Conservation (phyloP, 2,329 filamentous ascomycete species). For the Apiospora saccharicola region DNA sequence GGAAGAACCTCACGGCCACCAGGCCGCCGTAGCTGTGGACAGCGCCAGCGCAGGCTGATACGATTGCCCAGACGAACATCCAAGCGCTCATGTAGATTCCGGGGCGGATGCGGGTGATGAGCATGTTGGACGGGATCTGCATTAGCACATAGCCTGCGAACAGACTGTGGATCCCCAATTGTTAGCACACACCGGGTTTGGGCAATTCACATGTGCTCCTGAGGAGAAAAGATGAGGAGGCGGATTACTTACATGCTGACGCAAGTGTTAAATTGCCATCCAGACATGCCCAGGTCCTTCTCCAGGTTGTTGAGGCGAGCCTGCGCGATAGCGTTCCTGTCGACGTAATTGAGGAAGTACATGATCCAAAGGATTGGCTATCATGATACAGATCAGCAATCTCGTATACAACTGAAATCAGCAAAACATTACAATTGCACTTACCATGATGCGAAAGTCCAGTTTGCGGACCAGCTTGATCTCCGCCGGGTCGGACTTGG, state of each 20-base stretch:
- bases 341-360: conserved; percentile 42
- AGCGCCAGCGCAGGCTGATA: conserved; percentile 50
- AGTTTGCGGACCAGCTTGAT: conserved; percentile 47
- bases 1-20: conserved; percentile 43
- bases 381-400: no score
- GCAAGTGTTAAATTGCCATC: conserved; percentile 47
- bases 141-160: conserved; percentile 39
- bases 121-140: conserved; percentile 49
- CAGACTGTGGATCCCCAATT: conserved; percentile 41
- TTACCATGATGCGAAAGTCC: conserved; percentile 43
- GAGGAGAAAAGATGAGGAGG: neutral
- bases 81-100: conserved; percentile 50
- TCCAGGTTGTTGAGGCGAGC: conserved; percentile 50
- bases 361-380: conserved; percentile 47
- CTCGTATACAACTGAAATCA: no score
- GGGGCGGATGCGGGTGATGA: conserved; percentile 51
- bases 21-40: conserved; percentile 48
- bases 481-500: conserved; percentile 45
- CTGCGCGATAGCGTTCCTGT: conserved; percentile 56
- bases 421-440: neutral
- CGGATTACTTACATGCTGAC: conserved; percentile 44
- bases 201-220: neutral
- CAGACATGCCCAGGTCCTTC: conserved; percentile 47
- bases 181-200: conserved; percentile 38
- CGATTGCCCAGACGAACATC: conserved; percentile 51